Evolutionary conservation across 2,329 filamentous ascomycete species (phyloP).

Genomic region (Tetracladium maxilliforme): DNA sequence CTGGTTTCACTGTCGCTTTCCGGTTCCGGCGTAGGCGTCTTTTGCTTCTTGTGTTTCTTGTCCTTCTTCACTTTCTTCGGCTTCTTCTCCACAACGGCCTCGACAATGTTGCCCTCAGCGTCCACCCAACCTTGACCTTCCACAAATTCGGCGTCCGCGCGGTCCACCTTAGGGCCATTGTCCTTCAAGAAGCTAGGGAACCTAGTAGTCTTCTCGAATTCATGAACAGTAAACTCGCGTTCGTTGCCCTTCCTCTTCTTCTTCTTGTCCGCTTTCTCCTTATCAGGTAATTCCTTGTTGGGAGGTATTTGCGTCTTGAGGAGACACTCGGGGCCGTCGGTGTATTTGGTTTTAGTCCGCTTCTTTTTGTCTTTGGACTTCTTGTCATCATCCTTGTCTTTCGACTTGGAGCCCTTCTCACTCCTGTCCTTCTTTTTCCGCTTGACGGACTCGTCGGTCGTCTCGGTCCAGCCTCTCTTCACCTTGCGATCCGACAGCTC

Average conservation of each 20-base stretch:
- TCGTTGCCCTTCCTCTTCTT: constrained; percentile 46
- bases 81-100: constrained; percentile 22
- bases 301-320: constrained; percentile 72
- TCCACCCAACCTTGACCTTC: constrained; percentile 86
- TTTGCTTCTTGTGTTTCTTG: constrained; percentile 1
- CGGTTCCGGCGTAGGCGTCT: constrained; percentile 4
- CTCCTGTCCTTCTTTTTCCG: constrained; percentile 19
- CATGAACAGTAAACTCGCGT: constrained; percentile 60
- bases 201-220: constrained; percentile 76
- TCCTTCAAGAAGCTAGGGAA: constrained; percentile 69
- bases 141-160: constrained; percentile 49
- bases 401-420: no score
- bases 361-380: constrained; percentile 41
- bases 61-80: constrained; percentile 7
- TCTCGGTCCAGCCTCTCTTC: constrained; percentile 80
- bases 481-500: constrained; percentile 48
- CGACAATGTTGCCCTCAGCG: constrained; percentile 59
- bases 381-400: constrained; percentile 32
- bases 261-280: constrained; percentile 26
- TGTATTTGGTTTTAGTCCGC: constrained; percentile 60
- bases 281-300: constrained; percentile 21
- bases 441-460: constrained; percentile 30
- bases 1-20: no score
- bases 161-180: constrained; percentile 23
- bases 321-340: constrained; percentile 64